A percentile compares a stretch with the other conserved stretches of the same genome.
These are phyloP conservation scores for Perilla frutescens DNA, from an alignment of 257 asterid genomes.

Conservation along the genomic window DNA sequence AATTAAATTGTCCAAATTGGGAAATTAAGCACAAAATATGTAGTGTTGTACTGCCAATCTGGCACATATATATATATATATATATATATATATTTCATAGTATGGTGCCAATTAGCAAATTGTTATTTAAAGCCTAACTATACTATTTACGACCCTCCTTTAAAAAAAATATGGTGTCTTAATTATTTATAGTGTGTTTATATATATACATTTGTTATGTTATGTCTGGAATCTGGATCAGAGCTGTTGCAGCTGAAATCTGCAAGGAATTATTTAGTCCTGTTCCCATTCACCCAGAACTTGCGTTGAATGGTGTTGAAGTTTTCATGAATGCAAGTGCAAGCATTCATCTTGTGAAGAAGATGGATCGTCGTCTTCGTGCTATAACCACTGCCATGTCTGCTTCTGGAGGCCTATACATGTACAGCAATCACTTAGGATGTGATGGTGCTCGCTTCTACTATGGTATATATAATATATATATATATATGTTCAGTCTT, in stretches of 20 bases:
- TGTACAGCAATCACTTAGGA: conserved; percentile 85
- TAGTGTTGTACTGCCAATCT: no score
- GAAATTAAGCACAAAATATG: no score
- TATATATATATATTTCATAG: no score
- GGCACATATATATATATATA: no score
- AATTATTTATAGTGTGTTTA: no score
- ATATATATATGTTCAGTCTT: neutral
- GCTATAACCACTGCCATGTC: conserved; percentile 69
- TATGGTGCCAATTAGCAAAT: no score
- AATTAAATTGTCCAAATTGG: no score
- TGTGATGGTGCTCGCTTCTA: conserved; percentile 83
- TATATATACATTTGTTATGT: no score
- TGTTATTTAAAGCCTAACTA: no score
- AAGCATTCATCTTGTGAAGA: conserved; percentile 66
- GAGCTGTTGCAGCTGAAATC: conserved; percentile 87
- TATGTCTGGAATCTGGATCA: neutral
- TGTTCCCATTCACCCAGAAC: conserved; percentile 71
- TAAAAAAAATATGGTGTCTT: no score
- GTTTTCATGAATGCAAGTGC: conserved; percentile 93
- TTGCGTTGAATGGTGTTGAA: conserved; percentile 84
- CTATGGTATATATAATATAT: conserved; percentile 71
- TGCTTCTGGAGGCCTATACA: conserved; percentile 82
- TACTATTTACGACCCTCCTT: no score
- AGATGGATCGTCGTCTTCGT: conserved; percentile 68
- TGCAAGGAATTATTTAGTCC: conserved; percentile 77